Evolutionary conservation across 306 rosid genomes (phyloP).

Genomic region (Trifolium pratense): DNA sequence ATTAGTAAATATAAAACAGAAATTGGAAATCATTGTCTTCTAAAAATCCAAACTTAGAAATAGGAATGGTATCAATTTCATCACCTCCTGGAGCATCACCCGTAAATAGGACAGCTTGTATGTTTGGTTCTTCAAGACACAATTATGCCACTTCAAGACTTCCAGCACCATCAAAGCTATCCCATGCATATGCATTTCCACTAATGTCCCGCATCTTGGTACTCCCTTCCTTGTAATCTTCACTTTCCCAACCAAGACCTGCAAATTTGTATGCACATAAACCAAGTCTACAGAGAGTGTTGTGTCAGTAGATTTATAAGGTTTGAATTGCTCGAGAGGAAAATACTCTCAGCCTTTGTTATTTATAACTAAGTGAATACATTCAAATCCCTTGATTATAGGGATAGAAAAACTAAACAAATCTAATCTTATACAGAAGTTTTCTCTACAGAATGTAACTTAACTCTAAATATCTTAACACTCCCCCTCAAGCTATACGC

Average conservation of each 20-base stretch:
- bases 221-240: neutral
- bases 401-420: too few relatives aligned
- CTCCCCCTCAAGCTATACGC: too few relatives aligned
- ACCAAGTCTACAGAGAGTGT: neutral
- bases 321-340: too few relatives aligned
- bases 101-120: conserved; percentile 4
- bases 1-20: conserved; percentile 4
- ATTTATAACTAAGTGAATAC: too few relatives aligned
- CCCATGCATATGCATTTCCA: neutral
- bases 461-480: too few relatives aligned
- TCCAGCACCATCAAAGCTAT: conserved; percentile 1
- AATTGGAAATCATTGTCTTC: neutral
- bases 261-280: conserved; percentile 7
- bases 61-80: conserved; percentile 2
- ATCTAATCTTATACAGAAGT: too few relatives aligned
- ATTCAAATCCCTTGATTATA: too few relatives aligned
- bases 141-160: conserved; percentile 6
- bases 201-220: neutral
- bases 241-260: neutral
- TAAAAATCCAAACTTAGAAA: neutral
- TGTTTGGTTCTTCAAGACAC: neutral
- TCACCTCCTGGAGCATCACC: neutral
- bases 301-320: too few relatives aligned
- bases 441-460: too few relatives aligned
- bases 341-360: too few relatives aligned